Conservation (phyloP, 495 filamentous ascomycete genomes). For the Penicillium arizonense region DNA sequence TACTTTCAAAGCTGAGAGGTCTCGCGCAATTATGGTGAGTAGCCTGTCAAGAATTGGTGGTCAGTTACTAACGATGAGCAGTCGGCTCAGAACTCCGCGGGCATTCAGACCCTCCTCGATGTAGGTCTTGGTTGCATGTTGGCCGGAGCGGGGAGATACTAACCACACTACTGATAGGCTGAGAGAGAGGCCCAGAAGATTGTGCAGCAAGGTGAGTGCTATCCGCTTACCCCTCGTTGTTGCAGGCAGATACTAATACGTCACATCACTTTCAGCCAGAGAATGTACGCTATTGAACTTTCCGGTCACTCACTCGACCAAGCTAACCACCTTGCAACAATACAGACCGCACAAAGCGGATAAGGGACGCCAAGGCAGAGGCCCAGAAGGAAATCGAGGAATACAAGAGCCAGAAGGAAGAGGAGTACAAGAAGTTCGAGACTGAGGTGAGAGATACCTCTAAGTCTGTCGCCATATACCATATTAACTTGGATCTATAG, state of each 20-base stretch:
- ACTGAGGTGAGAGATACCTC: constrained; percentile 62
- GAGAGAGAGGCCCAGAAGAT: constrained; percentile 99
- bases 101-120: constrained; percentile 98
- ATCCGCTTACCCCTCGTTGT: neutral
- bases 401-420: constrained; percentile 85
- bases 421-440: constrained; percentile 94
- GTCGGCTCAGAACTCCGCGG: constrained; percentile 97
- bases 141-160: constrained; percentile 19
- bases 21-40: constrained; percentile 39
- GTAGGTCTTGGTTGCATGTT: constrained; percentile 53
- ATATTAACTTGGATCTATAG: constrained; percentile 34
- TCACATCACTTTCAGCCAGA: constrained; percentile 53
- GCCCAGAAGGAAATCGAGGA: constrained; percentile 98
- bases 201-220: constrained; percentile 83
- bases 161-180: constrained; percentile 55
- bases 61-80: constrained; percentile 41
- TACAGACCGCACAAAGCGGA: constrained; percentile 91
- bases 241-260: constrained; percentile 28
- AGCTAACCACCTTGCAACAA: constrained; percentile 32
- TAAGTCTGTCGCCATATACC: neutral
- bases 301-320: constrained; percentile 9
- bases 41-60: neutral
- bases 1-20: constrained; percentile 13
- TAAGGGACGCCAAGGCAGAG: constrained; percentile 91
- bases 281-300: constrained; percentile 57